Evolutionary conservation across 805 yeast species (phyloP).

Genomic region (Myxozyma udenii): DNA sequence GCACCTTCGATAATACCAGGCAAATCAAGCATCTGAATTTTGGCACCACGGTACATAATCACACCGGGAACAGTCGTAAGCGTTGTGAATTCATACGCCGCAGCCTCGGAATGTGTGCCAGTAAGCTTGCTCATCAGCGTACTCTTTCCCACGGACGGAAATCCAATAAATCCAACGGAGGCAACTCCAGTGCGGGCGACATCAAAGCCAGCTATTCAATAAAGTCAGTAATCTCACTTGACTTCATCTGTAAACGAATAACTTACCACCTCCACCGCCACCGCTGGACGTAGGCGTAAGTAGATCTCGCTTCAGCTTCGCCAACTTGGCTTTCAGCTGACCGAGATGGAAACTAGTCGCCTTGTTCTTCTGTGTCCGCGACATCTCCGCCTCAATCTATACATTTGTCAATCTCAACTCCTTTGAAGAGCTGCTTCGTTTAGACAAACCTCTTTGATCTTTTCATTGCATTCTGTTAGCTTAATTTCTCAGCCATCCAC

Average conservation of each 20-base stretch:
- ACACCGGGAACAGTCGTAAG: constrained; percentile 97
- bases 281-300: constrained; percentile 65
- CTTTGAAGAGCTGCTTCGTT: background rate
- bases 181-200: constrained; percentile 99
- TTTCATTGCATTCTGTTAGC: constrained; percentile 1
- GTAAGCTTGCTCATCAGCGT: constrained; percentile 84
- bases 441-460: constrained; percentile 36
- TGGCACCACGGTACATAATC: constrained; percentile 93
- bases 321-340: constrained; percentile 88
- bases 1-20: constrained; percentile 99
- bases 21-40: constrained; percentile 94
- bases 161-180: constrained; percentile 95
- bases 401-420: background rate
- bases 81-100: constrained; percentile 86
- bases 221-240: background rate
- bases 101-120: constrained; percentile 96
- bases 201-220: constrained; percentile 72
- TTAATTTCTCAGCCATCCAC: background rate
- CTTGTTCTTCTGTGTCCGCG: constrained; percentile 95
- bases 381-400: constrained; percentile 29
- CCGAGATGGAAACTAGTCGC: constrained; percentile 97
- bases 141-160: constrained; percentile 83
- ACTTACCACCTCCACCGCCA: constrained; percentile 76
- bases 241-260: background rate
- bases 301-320: constrained; percentile 89